Percentiles rank a stretch among this genome's conserved stretches.
Evolutionary conservation across 176 grass and related monocot genomes (phyloP).

Genomic region (Alloteropsis semialata): DNA sequence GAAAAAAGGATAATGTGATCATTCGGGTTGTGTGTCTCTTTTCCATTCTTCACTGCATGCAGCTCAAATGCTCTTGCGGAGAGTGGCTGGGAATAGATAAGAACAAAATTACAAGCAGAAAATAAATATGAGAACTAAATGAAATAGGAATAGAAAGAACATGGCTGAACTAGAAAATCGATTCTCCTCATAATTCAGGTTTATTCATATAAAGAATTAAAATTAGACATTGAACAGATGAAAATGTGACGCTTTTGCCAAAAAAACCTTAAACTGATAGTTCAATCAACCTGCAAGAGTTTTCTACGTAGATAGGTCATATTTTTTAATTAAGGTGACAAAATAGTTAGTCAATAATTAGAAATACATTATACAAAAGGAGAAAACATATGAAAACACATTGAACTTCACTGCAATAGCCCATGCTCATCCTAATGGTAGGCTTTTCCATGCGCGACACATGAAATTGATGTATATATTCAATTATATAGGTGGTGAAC

Average conservation of each 20-base stretch:
- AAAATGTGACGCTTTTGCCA: background rate
- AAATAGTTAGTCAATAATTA: too few species aligned
- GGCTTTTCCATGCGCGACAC: background rate
- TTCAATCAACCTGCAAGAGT: background rate
- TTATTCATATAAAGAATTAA: too few species aligned
- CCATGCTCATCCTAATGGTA: too few species aligned
- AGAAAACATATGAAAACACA: too few species aligned
- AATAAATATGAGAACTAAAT: background rate
- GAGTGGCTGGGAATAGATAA: background rate
- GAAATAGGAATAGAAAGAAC: background rate
- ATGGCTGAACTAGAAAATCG: background rate
- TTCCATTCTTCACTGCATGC: background rate
- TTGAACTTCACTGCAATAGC: too few species aligned
- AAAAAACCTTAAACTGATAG: background rate
- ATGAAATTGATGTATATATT: background rate
- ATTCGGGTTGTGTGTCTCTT: background rate
- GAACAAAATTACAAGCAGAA: background rate
- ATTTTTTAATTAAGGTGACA: background rate
- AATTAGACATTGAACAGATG: too few species aligned
- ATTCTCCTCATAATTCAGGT: background rate
- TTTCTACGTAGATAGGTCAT: background rate
- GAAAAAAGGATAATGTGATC: background rate
- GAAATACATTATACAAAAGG: too few species aligned
- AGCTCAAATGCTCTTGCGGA: background rate
- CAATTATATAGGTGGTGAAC: background rate